Evolutionary conservation across 345 rosid species (phyloP).

Genomic region (Turritis glabra): DNA sequence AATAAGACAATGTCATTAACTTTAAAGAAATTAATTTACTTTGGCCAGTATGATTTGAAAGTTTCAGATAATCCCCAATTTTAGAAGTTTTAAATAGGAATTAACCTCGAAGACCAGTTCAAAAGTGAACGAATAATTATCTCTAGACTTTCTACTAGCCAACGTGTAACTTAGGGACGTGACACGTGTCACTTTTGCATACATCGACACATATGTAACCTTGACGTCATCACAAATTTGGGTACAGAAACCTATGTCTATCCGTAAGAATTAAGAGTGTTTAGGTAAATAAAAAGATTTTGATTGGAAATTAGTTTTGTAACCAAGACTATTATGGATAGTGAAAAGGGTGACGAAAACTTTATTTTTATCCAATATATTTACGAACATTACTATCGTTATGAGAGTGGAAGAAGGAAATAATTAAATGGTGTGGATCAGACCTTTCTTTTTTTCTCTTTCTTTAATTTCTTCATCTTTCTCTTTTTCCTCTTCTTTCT

Average conservation of each 20-base stretch:
- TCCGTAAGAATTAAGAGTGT: neutral
- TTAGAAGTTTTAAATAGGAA: neutral
- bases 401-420: too few relatives aligned
- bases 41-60: neutral
- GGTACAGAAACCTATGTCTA: neutral
- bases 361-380: too few relatives aligned
- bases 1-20: conserved; percentile 12
- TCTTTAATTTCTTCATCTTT: too few relatives aligned
- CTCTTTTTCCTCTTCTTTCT: too few relatives aligned
- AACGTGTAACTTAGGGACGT: conserved; percentile 16
- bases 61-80: conserved; percentile 8
- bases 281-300: too few relatives aligned
- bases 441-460: too few relatives aligned
- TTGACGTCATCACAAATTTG: conserved; percentile 27
- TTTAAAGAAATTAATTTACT: neutral
- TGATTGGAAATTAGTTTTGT: too few relatives aligned
- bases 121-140: conserved; percentile 17
- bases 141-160: conserved; percentile 7
- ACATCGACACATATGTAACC: conserved; percentile 34
- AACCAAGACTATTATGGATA: too few relatives aligned
- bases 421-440: too few relatives aligned
- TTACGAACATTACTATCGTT: too few relatives aligned
- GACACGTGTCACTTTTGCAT: conserved; percentile 33
- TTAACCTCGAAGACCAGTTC: conserved; percentile 32
- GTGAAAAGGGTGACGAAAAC: too few relatives aligned